phyloP scores from a whole-genome alignment of 2,329 filamentous ascomycete species.

The Xylariaceae sp. region DNA sequence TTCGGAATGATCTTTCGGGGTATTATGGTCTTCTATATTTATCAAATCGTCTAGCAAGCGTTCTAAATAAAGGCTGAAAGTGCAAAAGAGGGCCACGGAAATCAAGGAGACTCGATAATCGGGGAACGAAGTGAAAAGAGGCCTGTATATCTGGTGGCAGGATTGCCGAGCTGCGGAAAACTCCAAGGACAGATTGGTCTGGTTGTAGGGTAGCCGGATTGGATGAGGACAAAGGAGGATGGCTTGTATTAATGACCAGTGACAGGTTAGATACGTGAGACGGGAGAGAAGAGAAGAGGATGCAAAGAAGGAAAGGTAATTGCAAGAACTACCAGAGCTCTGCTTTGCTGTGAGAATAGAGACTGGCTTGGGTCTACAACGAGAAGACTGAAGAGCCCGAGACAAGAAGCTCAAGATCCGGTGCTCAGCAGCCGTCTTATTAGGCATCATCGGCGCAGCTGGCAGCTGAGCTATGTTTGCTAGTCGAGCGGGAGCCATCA shows the following conservation, averaged over 20 bases:
- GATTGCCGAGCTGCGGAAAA: background rate
- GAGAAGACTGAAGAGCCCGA: slow-evolving; percentile 24
- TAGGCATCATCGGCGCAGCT: background rate
- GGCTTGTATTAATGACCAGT: too few species aligned
- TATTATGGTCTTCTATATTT: too few species aligned
- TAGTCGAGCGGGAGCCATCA: slow-evolving; percentile 4
- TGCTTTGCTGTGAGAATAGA: slow-evolving; percentile 30
- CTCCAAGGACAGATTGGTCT: too few species aligned
- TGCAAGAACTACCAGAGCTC: slow-evolving; percentile 46
- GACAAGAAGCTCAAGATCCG: slow-evolving; percentile 8
- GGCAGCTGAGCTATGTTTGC: too few species aligned
- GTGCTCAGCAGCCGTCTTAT: slow-evolving; percentile 8
- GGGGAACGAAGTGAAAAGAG: background rate
- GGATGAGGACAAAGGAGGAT: too few species aligned
- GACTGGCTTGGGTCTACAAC: slow-evolving; percentile 23
- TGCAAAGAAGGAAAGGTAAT: slow-evolving; percentile 17
- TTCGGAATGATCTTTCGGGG: background rate
- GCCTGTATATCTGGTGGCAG: too few species aligned
- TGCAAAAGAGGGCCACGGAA: too few species aligned
- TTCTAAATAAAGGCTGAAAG: too few species aligned
- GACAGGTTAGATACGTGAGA: too few species aligned
- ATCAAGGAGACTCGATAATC: background rate
- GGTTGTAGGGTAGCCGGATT: too few species aligned
- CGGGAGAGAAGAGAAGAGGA: background rate
- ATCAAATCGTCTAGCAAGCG: too few species aligned